Evolutionary conservation across 2,329 filamentous ascomycete species (phyloP), one percentile per base, ranked within the genome.

Genomic region (Lasiodiplodia sp.): DNA sequence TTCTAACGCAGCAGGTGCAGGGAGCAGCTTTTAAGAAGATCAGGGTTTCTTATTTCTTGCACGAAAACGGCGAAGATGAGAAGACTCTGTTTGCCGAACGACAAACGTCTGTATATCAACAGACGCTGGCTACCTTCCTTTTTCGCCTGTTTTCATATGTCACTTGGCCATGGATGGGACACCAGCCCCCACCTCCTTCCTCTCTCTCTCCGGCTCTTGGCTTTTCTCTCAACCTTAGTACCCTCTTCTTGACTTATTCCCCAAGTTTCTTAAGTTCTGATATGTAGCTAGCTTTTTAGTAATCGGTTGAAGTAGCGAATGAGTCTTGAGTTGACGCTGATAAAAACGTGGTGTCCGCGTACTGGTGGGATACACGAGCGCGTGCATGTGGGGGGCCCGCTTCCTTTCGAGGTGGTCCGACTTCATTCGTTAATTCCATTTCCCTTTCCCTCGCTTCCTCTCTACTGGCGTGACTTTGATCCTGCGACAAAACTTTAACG

Each of bases 251-350:
- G 56, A 52, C 66, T 68, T 68, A 68, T 68, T 68, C 66, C 66
- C 66, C 66, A 49, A 68, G 56, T 68, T 68, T 67, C 56, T 38
- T 68, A 60, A 68, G 66, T 68, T 68, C 66, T 64, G 56, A 68
- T 52, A 60, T 68, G 56, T 68, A 62, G 66, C 51, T 68, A 68
- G 66, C 52, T 23, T 55, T 66, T 68, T 68, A 68, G 55, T 68
- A 68, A 68, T 68, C 66, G 66, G 47, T 68, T 60, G 66, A 60
- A 62, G 66, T 68, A 68, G 53, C 47, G 66, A 68, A 55, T 34
- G 66, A 68, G 56, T 58, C 65, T 66, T 52, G 60, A 64, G 60
- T 64, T 64, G 47, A 64, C n/a, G 60, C 51, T 64, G 23, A n/a
- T 34, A 47, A 58, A 38, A 18, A 38, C 28, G 31, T 57, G 28